These are phyloP conservation scores for Plantago elongata DNA, from an alignment of 257 asterid species.

Conservation along the genomic window DNA sequence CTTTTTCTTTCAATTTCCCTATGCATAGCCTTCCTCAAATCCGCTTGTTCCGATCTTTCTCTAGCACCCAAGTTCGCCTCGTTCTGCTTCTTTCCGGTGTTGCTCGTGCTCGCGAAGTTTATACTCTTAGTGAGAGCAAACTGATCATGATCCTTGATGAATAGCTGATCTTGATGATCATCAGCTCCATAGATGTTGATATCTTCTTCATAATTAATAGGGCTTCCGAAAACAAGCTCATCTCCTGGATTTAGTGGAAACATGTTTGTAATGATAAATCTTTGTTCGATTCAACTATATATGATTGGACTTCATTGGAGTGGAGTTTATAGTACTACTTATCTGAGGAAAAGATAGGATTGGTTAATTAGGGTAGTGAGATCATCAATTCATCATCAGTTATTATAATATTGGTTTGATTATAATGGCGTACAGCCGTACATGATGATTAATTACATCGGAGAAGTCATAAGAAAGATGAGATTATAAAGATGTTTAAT, in stretches of 20 bases:
- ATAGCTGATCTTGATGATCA: neutral
- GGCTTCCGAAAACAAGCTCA: neutral
- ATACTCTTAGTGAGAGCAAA: neutral
- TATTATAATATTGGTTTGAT: neutral
- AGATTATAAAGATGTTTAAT: too few relatives aligned
- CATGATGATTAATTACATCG: neutral
- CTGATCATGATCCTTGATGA: neutral
- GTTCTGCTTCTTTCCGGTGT: neutral
- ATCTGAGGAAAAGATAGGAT: neutral
- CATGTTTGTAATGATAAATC: neutral
- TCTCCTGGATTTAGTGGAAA: neutral
- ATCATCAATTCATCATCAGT: conserved; percentile 12
- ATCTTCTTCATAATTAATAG: neutral
- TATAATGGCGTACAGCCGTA: neutral
- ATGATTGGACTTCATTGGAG: neutral
- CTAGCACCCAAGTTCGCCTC: neutral
- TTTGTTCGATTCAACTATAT: neutral
- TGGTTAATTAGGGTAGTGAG: conserved; percentile 6
- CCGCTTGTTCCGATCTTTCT: neutral
- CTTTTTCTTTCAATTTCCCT: conserved; percentile 15
- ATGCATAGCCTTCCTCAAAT: conserved; percentile 2
- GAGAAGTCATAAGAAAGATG: neutral
- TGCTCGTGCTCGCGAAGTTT: neutral
- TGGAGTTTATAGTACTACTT: neutral
- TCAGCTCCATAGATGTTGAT: neutral